Base-by-base conservation (phyloP, 345 rosid genomes). In the Boechera divaricarpa region DNA sequence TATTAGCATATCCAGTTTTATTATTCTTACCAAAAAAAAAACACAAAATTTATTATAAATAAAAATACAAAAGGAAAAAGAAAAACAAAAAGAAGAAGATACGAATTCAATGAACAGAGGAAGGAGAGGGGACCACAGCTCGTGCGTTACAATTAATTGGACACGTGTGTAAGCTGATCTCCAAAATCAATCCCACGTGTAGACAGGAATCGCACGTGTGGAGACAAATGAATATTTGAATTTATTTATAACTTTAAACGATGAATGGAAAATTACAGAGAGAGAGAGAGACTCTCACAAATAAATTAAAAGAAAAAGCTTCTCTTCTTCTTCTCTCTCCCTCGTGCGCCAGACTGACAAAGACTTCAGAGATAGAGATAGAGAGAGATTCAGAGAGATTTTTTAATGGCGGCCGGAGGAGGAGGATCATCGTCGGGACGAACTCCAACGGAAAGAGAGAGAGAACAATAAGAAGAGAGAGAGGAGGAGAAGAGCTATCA, bases 391-490 rank as follows among this genome's bases (percentile, higher is more conserved):
- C 26, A 87, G 52, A 87, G 80, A 39, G 1, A 5, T 41, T 64
- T 75, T 42, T 77, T 45, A 12, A 84, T 86, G 91, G 86, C 90
- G 58, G 84, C 85, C 6, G 86, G 84, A 16, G 90, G 86, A 55
- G 73, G 71, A 77, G 67, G 70, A 33, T 62, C 84, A 15, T 56
- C 85, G 7, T 47, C 90, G 4, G 91, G 93, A 74, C 81, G 98
- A 66, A 82, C 89, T 70, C 97, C 98, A 77, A 90, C 98, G 97
- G 97, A 92, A 88, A 79, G 98, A 94, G 79, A 85, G 98, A 10
- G 98, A 94, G 86, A 94, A 94, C 71, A 94, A 94, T 70, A 86
- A 89, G 90, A 88, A 92, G 76, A 87, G 98, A 21, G 98, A 94
- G 75, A 79, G 98, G 73, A 83, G 98, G 70, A 84, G 98, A 78